Base-by-base conservation (phyloP, 306 rosid genomes). In the Dalbergia oliveri region DNA sequence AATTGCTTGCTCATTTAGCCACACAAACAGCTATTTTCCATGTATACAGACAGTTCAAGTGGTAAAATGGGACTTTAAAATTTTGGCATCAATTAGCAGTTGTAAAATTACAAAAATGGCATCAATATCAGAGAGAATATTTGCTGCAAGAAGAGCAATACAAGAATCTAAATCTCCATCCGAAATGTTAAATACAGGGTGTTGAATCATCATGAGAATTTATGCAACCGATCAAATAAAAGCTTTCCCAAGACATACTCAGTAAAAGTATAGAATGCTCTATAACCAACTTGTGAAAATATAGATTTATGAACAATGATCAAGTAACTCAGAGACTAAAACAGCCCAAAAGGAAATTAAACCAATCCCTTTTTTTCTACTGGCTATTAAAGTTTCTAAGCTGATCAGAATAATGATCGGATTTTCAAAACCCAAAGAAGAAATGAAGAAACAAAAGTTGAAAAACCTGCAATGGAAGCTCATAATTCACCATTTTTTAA, bases 331-430 rank as follows among this genome's bases (percentile, higher is more conserved):
- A 11, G 18, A 71, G 59, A 26, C 31, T 26, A 26, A 1, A 26
- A 26, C 31, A 26, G 31, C 31, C 31, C 31, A 26, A 2, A 26
- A 26, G 31, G 31, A 26, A 26, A 26, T 26, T 2, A 26, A 26
- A 26, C 31, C 31, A 2, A 26, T 26, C 31, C 31, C 31, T 26
- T 26, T 26, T 26, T 26, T 26, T 26, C 31, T 26, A 26, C 31
- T 26, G 31, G 31, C 31, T 26, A 26, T 26, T 26, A 26, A 26
- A 31, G 33, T 35, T 65, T 35, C 66, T 8, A 7, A 16, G 11
- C 53, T 72, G 56, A 83, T 81, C 84, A 74, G 23, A 73, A 82
- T 39, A 81, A 47, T 33, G 51, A 63, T 73, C 50, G 2, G 39
- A 50, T 35, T 60, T 9, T 8, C 31, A n/a, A 33, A 47, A 59